Percentiles rank a stretch among this genome's conserved stretches.
These are phyloP conservation scores for Peronospora tabacina DNA, from an alignment of 352 stramenopile genomes.

Conservation along the genomic window DNA sequence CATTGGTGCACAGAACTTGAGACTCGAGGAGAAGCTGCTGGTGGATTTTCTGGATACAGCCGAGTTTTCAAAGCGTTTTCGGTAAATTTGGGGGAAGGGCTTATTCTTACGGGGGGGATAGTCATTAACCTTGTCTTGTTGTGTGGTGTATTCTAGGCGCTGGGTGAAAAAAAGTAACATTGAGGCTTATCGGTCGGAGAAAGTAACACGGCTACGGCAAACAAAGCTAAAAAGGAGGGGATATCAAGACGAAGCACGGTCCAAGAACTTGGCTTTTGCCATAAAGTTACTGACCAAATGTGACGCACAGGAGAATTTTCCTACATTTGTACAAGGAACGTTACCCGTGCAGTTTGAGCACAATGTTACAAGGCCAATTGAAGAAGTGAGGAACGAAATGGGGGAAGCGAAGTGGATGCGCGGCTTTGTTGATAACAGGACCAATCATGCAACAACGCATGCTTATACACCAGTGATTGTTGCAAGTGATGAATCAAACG, in stretches of 20 bases:
- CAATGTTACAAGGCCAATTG: constrained; percentile 20
- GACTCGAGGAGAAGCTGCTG: constrained; percentile 32
- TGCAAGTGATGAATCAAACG: neutral
- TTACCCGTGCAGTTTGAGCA: constrained; percentile 33
- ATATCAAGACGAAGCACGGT: constrained; percentile 3
- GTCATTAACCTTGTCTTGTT: constrained; percentile 11
- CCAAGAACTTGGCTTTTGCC: constrained; percentile 27
- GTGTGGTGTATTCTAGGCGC: constrained; percentile 32
- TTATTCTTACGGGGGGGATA: too few species aligned
- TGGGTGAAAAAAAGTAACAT: constrained; percentile 46
- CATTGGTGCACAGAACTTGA: constrained; percentile 25
- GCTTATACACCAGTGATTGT: constrained; percentile 9
- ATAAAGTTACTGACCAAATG: constrained; percentile 28
- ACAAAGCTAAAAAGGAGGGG: constrained; percentile 8
- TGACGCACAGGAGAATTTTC: constrained; percentile 38
- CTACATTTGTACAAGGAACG: constrained; percentile 41
- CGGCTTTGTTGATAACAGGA: constrained; percentile 37
- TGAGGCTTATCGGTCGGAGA: constrained; percentile 22
- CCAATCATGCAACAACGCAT: constrained; percentile 29
- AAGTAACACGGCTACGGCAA: constrained; percentile 17
- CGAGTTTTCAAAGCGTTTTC: constrained; percentile 27
- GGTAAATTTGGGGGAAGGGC: constrained; percentile 4
- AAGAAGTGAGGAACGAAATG: constrained; percentile 29
- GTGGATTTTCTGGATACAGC: constrained; percentile 50
- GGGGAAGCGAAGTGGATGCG: constrained; percentile 35